phyloP scores from a whole-genome alignment of 2,329 filamentous ascomycete species.

The Pseudogymnoascus sp. region DNA sequence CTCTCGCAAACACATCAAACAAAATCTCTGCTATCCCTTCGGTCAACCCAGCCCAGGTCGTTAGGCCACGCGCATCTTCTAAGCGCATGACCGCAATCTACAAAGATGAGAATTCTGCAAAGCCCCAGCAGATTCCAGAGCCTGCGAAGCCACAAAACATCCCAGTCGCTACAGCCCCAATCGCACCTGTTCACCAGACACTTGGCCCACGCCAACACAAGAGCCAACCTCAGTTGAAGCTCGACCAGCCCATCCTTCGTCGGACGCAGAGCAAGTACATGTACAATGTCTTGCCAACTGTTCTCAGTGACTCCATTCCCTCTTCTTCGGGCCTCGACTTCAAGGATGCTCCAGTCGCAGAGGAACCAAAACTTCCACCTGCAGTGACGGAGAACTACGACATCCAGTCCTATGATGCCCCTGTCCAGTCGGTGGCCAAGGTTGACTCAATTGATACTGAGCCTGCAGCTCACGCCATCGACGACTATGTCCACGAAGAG shows the following conservation, averaged over 20 bases:
- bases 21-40: slow-evolving; percentile 13
- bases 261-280: slow-evolving; percentile 21
- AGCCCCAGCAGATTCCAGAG: slow-evolving; percentile 14
- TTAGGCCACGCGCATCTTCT: slow-evolving; percentile 30
- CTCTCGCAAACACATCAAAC: slow-evolving; percentile 9
- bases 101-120: slow-evolving; percentile 39
- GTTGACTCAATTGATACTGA: background rate
- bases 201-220: slow-evolving; percentile 24
- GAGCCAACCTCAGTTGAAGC: slow-evolving; percentile 25
- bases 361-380: background rate
- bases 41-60: slow-evolving; percentile 13
- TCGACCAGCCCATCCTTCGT: slow-evolving; percentile 19
- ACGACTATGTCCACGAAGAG: background rate
- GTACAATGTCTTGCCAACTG: slow-evolving; percentile 10
- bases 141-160: slow-evolving; percentile 20
- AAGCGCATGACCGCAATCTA: slow-evolving; percentile 48
- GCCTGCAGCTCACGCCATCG: background rate
- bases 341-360: background rate
- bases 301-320: background rate
- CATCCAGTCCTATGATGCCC: background rate
- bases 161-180: slow-evolving; percentile 22
- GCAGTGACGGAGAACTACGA: background rate
- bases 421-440: background rate
- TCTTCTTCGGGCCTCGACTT: background rate
- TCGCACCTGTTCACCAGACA: slow-evolving; percentile 24